Percentiles rank a stretch among this genome's conserved stretches.
These are phyloP conservation scores for Talaromyces sp. DNA, from an alignment of 2,329 filamentous ascomycete species.

Conservation along the genomic window DNA sequence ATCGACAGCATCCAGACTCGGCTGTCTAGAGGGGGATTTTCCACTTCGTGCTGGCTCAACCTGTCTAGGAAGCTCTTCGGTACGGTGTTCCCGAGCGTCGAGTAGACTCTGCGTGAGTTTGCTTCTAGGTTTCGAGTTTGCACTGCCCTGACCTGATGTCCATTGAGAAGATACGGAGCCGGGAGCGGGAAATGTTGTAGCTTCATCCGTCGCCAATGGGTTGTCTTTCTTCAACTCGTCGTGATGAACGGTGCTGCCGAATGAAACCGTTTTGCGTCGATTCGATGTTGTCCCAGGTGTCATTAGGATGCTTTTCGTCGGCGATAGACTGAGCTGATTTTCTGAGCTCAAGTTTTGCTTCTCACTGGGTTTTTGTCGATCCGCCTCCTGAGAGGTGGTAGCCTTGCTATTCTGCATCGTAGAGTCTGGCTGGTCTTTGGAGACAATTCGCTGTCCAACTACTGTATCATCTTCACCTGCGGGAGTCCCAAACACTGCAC, in stretches of 20 bases:
- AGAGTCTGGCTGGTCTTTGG: not conserved
- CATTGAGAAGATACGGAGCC: constrained; percentile 46
- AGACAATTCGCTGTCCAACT: constrained; percentile 10
- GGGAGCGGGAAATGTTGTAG: constrained; percentile 42
- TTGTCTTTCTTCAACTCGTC: constrained; percentile 50
- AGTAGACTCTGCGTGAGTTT: constrained; percentile 38
- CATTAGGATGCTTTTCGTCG: constrained; percentile 60
- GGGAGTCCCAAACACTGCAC: constrained; percentile 61
- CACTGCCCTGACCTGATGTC: constrained; percentile 29
- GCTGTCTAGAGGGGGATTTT: constrained; percentile 13
- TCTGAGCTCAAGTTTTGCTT: constrained; percentile 22
- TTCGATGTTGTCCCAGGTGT: constrained; percentile 57
- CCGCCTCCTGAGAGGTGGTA: not conserved
- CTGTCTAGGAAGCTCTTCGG: constrained; percentile 21
- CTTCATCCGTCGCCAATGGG: constrained; percentile 40
- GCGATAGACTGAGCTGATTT: constrained; percentile 39
- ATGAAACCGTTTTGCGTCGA: constrained; percentile 58
- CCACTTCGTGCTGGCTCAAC: constrained; percentile 15
- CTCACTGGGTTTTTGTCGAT: constrained; percentile 18
- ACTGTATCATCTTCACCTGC: constrained; percentile 41
- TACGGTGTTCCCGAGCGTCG: constrained; percentile 30
- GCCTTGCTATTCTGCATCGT: not conserved
- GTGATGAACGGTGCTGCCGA: constrained; percentile 54
- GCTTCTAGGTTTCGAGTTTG: constrained; percentile 32
- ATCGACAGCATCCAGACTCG: constrained; percentile 8